phyloP scores from a whole-genome alignment of 2,329 filamentous ascomycete species.

The Colletotrichum sp. region DNA sequence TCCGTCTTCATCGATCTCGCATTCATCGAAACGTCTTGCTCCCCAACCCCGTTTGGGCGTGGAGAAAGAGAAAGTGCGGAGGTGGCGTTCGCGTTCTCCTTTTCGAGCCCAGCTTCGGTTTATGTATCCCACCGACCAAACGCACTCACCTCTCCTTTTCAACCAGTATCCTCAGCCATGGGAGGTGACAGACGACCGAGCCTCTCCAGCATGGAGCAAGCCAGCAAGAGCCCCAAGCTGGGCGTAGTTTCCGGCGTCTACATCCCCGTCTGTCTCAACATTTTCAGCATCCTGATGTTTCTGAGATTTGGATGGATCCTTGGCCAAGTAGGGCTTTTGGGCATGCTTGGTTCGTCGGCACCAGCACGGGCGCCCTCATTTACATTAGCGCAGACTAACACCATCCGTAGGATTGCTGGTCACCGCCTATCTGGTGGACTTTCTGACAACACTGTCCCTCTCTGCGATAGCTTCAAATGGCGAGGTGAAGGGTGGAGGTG shows the following conservation, averaged over 20 bases:
- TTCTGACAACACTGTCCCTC: slow-evolving; percentile 85
- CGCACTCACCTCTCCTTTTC: neutral
- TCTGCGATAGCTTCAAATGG: slow-evolving; percentile 91
- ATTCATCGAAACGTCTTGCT: neutral
- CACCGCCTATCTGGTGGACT: slow-evolving; percentile 78
- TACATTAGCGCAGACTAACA: slow-evolving; percentile 22
- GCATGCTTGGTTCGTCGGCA: slow-evolving; percentile 71
- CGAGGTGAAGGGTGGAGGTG: slow-evolving; percentile 84
- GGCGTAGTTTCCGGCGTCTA: slow-evolving; percentile 82
- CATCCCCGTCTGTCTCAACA: slow-evolving; percentile 87
- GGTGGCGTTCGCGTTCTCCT: slow-evolving; percentile 1
- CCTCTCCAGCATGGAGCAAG: slow-evolving; percentile 33
- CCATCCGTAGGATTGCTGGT: slow-evolving; percentile 66
- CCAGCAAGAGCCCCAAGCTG: slow-evolving; percentile 63
- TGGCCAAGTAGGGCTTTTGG: slow-evolving; percentile 78
- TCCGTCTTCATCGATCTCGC: neutral
- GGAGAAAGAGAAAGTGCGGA: neutral
- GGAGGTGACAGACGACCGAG: slow-evolving; percentile 17
- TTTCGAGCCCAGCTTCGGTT: neutral
- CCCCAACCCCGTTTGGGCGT: neutral
- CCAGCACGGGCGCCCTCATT: neutral
- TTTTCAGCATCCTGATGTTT: slow-evolving; percentile 92
- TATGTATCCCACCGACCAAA: neutral
- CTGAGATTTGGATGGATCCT: slow-evolving; percentile 85
- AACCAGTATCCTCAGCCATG: neutral